Percentiles rank a stretch among this genome's conserved stretches.
These are phyloP conservation scores for Daldinia childiae DNA, from an alignment of 495 filamentous ascomycete genomes.

Conservation along the genomic window DNA sequence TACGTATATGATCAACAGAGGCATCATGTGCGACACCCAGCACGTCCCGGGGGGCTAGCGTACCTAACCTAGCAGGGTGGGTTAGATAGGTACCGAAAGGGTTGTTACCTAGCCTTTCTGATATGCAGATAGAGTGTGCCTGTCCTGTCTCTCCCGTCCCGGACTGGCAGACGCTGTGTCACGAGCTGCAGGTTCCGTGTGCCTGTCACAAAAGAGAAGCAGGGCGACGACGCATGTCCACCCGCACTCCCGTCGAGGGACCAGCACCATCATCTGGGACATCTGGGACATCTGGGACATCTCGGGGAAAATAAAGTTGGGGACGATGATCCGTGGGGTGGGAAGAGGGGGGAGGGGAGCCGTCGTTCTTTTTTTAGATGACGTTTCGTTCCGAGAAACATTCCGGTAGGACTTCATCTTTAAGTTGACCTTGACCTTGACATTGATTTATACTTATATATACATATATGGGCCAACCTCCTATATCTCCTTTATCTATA, in stretches of 20 bases:
- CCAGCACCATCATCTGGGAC: conserved; percentile 27
- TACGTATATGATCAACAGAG: conserved; percentile 32
- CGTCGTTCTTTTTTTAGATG: conserved; percentile 29
- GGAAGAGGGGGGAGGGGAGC: conserved; percentile 2
- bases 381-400: conserved; percentile 11
- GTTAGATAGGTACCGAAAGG: not conserved
- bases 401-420: conserved; percentile 7
- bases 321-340: conserved; percentile 34
- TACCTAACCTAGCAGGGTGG: not conserved
- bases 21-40: conserved; percentile 20
- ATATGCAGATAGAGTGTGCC: not conserved
- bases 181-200: conserved; percentile 37
- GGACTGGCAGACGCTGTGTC: conserved; percentile 29
- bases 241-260: conserved; percentile 28
- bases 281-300: conserved; percentile 23
- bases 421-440: not conserved
- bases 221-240: conserved; percentile 24
- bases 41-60: not conserved
- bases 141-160: conserved; percentile 22
- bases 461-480: too few species aligned
- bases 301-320: conserved; percentile 33
- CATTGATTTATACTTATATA: not conserved
- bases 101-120: not conserved
- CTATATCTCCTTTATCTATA: not conserved
- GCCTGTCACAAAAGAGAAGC: conserved; percentile 36